Evolutionary conservation across 495 filamentous ascomycete species (phyloP), one percentile per base, ranked within the genome.

Genomic region (Aspergillus wentii): DNA sequence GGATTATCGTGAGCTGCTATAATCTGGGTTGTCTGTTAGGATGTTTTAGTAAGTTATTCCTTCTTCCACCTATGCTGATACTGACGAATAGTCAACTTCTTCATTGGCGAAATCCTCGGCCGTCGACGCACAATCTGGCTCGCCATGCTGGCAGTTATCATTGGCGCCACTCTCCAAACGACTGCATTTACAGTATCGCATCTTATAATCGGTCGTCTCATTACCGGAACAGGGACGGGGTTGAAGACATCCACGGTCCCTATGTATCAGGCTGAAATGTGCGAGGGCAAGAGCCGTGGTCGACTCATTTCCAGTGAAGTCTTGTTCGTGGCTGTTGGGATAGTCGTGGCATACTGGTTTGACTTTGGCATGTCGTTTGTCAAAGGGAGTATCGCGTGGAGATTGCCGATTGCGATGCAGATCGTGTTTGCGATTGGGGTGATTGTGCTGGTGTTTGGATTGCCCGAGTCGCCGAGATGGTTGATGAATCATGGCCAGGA

Each of bases 151-250:
- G 50, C 55, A 30, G 57, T 67, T 6, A 57, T 67, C 37, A 51
- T 64, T 49, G 74, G 75, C 5, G 64, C 64, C 8, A 51, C 61
- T 1, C 42, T 79, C 10, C 71, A 72, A 36, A 58, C 59, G 8
- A 61, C 59, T 11, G 59, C 72, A 7, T 66, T 52, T 23, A 62
- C 54, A 2, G 51, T 71, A 8, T 49, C 64, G 1, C 68, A 74
- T 44, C 41, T 78, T 26, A 64, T 77, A 32, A 54, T 75, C 31
- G 74, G 71, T 2, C 51, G 70, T 17, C 56, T 74, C 35, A 54
- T 78, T 3, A 64, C 68, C 1, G 71, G 71, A 9, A 55, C 72
- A 17, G 72, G 73, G 5, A 76, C 72, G 33, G 73, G 73, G 10
- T 52, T 66, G 35, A 66, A 74, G 38, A 62, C 67, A 10, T 56